phyloP scores from a whole-genome alignment of 2,329 filamentous ascomycete genomes.

The Monosporascus sp. region DNA sequence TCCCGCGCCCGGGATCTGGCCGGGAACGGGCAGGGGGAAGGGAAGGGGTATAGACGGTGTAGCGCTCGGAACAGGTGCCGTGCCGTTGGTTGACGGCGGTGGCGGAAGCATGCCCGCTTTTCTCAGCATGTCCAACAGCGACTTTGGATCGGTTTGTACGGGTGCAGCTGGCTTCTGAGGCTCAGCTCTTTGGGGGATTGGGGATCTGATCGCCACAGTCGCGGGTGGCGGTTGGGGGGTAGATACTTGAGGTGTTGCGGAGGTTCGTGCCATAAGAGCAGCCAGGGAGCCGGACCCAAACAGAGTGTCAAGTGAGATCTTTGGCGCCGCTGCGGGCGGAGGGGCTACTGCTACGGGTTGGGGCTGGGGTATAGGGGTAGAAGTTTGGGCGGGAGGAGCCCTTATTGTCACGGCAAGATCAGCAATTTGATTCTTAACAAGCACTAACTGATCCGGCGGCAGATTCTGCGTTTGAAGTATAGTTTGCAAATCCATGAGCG shows the following conservation, averaged over 20 bases:
- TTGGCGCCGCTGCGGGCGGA: conserved; percentile 27
- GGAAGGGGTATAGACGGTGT: conserved; percentile 26
- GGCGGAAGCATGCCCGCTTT: conserved; percentile 61
- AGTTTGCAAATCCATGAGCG: conserved; percentile 78
- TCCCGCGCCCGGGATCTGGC: conserved; percentile 19
- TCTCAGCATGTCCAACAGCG: conserved; percentile 63
- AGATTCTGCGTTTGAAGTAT: conserved; percentile 74
- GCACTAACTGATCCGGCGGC: conserved; percentile 74
- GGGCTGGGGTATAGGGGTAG: conserved; percentile 33
- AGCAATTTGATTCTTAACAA: conserved; percentile 80
- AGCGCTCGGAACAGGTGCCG: conserved; percentile 32
- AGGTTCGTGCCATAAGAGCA: conserved; percentile 51
- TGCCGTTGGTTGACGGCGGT: conserved; percentile 20
- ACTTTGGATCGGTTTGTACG: conserved; percentile 44
- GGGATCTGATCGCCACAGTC: conserved; percentile 42
- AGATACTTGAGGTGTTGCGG: conserved; percentile 43
- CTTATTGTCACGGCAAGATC: conserved; percentile 64
- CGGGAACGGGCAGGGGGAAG: conserved; percentile 35
- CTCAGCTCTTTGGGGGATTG: conserved; percentile 39
- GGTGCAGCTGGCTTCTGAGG: conserved; percentile 33
- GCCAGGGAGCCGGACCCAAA: conserved; percentile 57
- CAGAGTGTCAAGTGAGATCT: conserved; percentile 53
- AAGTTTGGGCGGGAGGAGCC: conserved; percentile 38
- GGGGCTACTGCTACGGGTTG: conserved; percentile 33
- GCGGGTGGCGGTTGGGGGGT: conserved; percentile 40